Base-by-base conservation (phyloP, 2,329 filamentous ascomycete genomes). In the Chalara sp. region DNA sequence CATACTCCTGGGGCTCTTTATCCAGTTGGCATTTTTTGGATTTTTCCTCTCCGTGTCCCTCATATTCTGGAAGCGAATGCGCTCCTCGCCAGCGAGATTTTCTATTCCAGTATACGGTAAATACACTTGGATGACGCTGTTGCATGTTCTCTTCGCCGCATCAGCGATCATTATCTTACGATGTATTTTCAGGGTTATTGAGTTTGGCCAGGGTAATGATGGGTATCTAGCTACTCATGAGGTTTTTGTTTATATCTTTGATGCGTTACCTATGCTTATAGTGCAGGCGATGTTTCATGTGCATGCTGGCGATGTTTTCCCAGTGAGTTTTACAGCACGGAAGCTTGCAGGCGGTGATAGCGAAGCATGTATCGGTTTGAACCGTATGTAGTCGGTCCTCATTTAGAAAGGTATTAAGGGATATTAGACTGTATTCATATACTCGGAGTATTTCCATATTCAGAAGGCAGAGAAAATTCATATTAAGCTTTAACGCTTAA, bases 1-100 rank as follows among this genome's bases (percentile, higher is more conserved):
- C 29, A 54, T 54, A 8, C 32, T 76, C 13, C 68, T 58, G 4
- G 75, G 75, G 6, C 62, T 79, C 3, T 59, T 72, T 10, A 56
- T 76, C 5, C 76, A 79, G 56, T 66, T 79, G 4, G 31, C 72
- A 3, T 71, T 75, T 51, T 79, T 78, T 53, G 64, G 66, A 21
- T 67, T 76, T 46, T 79, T 79, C 54, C 60, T 77, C 12, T 6
- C 53, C 11, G 45, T 52, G 7, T 33, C 53, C 4, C 37, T 48
- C 5, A 48, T 47, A 3, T 58, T 56, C 35, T 21, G 45, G 2
- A 31, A 44, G 28, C 44, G 52, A 8, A 51, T 53, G 48, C 32
- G 13, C 5, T 37, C 32, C 6, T 48, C 52, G 5, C 47, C 35
- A 1, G 28, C 45, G 8, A n/a, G 28, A 7, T 48, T 31, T 37